Percentiles rank a stretch among this genome's conserved stretches.
Conservation (phyloP, 768 basidiomycete species). For the Pleurotus giganteus region DNA sequence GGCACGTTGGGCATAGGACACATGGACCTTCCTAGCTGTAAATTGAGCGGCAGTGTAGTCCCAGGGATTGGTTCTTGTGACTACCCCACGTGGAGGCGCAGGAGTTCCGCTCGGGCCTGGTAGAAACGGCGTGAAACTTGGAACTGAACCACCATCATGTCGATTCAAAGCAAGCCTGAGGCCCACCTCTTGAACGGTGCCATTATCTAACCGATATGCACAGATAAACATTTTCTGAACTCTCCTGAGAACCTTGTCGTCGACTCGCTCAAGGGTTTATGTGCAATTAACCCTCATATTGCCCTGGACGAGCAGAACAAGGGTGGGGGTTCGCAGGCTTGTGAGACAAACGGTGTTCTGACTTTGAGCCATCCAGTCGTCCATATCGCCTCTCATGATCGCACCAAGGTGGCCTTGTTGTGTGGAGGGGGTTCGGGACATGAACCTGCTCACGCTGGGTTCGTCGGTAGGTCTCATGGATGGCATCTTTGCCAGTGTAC, state of each 20-base stretch:
- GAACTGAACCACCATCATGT: slow-evolving; percentile 30
- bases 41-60: too few relatives aligned
- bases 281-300: slow-evolving; percentile 67
- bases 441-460: slow-evolving; percentile 87
- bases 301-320: slow-evolving; percentile 69
- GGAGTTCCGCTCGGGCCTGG: too few relatives aligned
- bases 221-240: slow-evolving; percentile 80
- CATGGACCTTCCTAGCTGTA: too few relatives aligned
- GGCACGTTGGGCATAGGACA: too few relatives aligned
- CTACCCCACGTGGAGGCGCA: too few relatives aligned
- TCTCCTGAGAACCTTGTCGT: slow-evolving; percentile 65
- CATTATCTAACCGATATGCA: background rate
- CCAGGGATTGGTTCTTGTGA: too few relatives aligned
- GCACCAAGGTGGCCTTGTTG: slow-evolving; percentile 69
- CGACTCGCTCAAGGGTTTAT: slow-evolving; percentile 76
- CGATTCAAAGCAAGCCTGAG: slow-evolving; percentile 31
- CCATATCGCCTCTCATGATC: slow-evolving; percentile 54
- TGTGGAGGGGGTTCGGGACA: slow-evolving; percentile 89
- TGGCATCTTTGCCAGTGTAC: background rate
- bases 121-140: background rate
- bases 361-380: slow-evolving; percentile 49
- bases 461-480: slow-evolving; percentile 61
- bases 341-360: background rate
- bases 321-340: slow-evolving; percentile 41
- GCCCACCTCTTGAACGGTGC: background rate